Evolutionary conservation across 23 red algal genomes (phyloP).

Genomic region (Pyropia haitanensis): DNA sequence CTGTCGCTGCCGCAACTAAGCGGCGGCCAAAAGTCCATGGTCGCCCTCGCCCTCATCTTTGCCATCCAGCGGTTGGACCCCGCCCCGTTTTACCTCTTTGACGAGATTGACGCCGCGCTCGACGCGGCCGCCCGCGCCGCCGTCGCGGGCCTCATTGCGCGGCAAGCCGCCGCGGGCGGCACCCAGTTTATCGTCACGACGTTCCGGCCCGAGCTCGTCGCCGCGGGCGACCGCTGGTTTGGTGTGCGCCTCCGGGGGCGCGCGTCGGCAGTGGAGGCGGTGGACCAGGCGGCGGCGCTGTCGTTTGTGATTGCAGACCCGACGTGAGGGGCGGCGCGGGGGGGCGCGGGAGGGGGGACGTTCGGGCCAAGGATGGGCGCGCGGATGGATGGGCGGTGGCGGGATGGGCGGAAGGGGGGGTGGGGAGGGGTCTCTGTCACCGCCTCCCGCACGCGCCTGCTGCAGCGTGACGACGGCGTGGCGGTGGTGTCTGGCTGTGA

Average conservation of each 20-base stretch:
- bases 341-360: no score
- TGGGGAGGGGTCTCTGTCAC: no score
- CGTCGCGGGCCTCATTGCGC: slow-evolving; percentile 59
- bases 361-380: no score
- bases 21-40: slow-evolving; percentile 93
- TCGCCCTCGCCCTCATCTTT: slow-evolving; percentile 89
- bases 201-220: slow-evolving; percentile 92
- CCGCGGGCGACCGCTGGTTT: slow-evolving; percentile 78
- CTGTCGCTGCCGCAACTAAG: slow-evolving; percentile 70
- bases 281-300: slow-evolving; percentile 62
- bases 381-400: no score
- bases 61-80: slow-evolving; percentile 97
- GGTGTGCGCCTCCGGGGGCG: slow-evolving; percentile 74
- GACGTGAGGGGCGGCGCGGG: neutral
- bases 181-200: slow-evolving; percentile 95
- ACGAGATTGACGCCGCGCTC: slow-evolving; percentile 95
- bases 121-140: slow-evolving; percentile 80
- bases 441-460: no score
- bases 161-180: slow-evolving; percentile 32
- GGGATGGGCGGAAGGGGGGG: no score
- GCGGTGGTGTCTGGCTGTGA: no score
- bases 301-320: slow-evolving; percentile 71
- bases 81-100: slow-evolving; percentile 97
- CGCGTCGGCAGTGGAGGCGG: slow-evolving; percentile 47
- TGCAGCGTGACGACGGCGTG: no score